Conservation (phyloP, 345 rosid species). For the Gossypium bickii region DNA sequence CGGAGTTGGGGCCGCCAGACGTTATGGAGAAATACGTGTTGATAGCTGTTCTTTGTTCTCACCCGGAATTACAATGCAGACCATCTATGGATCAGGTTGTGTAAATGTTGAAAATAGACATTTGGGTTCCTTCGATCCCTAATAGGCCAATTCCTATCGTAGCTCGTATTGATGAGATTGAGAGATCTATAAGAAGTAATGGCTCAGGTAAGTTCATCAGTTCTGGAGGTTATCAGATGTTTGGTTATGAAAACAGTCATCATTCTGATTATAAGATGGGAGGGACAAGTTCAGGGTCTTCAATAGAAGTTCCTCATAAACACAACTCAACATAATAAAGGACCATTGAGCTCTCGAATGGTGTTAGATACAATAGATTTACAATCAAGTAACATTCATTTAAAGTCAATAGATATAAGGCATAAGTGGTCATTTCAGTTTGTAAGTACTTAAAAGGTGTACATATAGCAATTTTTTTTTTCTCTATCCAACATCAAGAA, state of each 20-base stretch:
- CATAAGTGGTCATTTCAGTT: too few relatives aligned
- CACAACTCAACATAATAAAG: too few relatives aligned
- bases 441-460: too few relatives aligned
- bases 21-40: conserved; percentile 76
- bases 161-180: conserved; percentile 69
- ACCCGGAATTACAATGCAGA: conserved; percentile 77
- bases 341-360: too few relatives aligned
- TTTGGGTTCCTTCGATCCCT: conserved; percentile 64
- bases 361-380: too few relatives aligned
- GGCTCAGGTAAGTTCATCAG: conserved; percentile 61
- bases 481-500: too few relatives aligned
- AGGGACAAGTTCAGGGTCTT: neutral
- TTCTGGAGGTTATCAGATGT: conserved; percentile 52
- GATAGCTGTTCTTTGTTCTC: conserved; percentile 79
- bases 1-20: conserved; percentile 48
- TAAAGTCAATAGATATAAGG: too few relatives aligned
- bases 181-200: conserved; percentile 54
- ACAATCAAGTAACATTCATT: too few relatives aligned
- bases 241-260: conserved; percentile 31
- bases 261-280: conserved; percentile 22
- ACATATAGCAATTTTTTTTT: too few relatives aligned
- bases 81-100: conserved; percentile 96
- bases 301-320: too few relatives aligned
- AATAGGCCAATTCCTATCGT: conserved; percentile 65
- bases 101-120: conserved; percentile 80